Percentiles rank a stretch among this genome's conserved stretches.
Conservation (phyloP, 345 rosid species). For the Erysimum cheiranthoides region DNA sequence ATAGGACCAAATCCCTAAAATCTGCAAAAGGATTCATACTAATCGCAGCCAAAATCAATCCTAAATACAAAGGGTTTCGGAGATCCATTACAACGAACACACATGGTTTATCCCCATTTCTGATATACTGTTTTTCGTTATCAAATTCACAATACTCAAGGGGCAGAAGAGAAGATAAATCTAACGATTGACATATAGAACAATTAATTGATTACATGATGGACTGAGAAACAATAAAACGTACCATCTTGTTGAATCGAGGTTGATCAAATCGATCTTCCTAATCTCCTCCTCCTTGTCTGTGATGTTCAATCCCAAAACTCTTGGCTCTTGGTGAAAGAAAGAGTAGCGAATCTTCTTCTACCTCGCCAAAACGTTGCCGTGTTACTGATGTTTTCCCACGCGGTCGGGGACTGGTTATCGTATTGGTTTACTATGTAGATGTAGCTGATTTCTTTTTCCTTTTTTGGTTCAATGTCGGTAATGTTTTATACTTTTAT, state of each 20-base stretch:
- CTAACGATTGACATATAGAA: conserved; percentile 4
- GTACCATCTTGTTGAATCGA: conserved; percentile 39
- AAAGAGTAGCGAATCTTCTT: background rate
- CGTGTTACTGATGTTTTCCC: conserved; percentile 17
- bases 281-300: background rate
- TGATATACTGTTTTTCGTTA: too few relatives aligned
- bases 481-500: background rate
- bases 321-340: conserved; percentile 5
- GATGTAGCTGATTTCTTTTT: too few relatives aligned
- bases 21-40: background rate
- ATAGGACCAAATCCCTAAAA: too few relatives aligned
- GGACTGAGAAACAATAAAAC: conserved; percentile 11
- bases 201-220: background rate
- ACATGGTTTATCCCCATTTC: conserved; percentile 11
- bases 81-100: conserved; percentile 19
- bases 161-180: conserved; percentile 1
- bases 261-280: conserved; percentile 30
- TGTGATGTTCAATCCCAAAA: conserved; percentile 25
- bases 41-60: conserved; percentile 12
- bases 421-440: too few relatives aligned
- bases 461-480: background rate
- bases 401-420: background rate
- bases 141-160: background rate
- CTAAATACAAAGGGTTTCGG: background rate
- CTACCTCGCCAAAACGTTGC: background rate